Evolutionary conservation across 768 basidiomycete species (phyloP), one percentile per base, ranked within the genome.

Genomic region (Tricholoma saponaceum): DNA sequence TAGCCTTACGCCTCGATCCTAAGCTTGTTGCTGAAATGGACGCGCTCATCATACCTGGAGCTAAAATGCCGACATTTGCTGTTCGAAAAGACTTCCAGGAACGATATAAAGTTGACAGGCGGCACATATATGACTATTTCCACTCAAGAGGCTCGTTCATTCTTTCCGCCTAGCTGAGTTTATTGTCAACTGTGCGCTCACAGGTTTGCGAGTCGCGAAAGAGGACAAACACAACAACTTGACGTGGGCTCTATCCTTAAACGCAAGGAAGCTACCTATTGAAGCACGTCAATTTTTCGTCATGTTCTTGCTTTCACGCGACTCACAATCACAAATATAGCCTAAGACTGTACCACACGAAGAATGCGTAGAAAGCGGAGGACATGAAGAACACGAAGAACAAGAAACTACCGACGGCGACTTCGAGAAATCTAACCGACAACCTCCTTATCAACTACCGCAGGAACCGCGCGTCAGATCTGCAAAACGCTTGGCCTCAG

Each of bases 51-150:
- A 69, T 77, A 51, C 84, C 86, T 9, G 89, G 89, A 41, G 84
- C 83, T 43, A 87, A 89, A 66, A 91, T 91, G 89, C 89, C 89
- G 6, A 80, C 83, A 9, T 91, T 89, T 63, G 77, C 83, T 7
- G 74, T 85, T 53, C 80, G 88, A 56, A 86, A 85, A 60, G 85
- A 83, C 58, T 81, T 90, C 32, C 88, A 90, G 70, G 80, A 84
- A 65, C 81, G 84, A 47, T 87, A 87, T 67, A 76, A 75, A 58
- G 84, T 88, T 57, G 87, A 90, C 67, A 76, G 88, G 61, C 74
- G 88, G 62, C 87, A 88, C 62, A 83, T 90, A 60, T 90, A 90
- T 66, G 88, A 90, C 70, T 89, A 89, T 69, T 89, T 87, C 70
- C 88, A 89, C 69, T 79, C 78, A n/a, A 70, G 76, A 74, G 79